Evolutionary conservation across 1,139 yeast genomes (phyloP).

Genomic region (Lodderomyces oxycetoniae): DNA sequence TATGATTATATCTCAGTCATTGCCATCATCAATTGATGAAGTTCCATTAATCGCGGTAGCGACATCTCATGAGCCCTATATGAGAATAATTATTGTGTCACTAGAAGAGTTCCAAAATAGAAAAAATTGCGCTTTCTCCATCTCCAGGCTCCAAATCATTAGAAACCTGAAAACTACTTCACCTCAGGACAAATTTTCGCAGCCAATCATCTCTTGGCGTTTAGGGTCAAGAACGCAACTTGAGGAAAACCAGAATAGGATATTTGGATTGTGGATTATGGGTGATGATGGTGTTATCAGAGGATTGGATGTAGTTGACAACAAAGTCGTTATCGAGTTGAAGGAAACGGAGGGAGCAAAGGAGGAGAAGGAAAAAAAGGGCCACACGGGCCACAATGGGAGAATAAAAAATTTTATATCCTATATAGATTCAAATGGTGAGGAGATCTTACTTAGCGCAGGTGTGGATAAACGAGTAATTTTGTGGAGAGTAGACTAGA

Average conservation of each 20-base stretch:
- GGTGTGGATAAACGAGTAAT: slow-evolving; percentile 40
- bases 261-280: slow-evolving; percentile 56
- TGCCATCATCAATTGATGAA: slow-evolving; percentile 4
- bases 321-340: slow-evolving; percentile 23
- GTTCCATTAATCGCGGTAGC: slow-evolving; percentile 47
- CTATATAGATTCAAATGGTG: slow-evolving; percentile 21
- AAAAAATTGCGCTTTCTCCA: slow-evolving; percentile 10
- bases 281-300: slow-evolving; percentile 67
- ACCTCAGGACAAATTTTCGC: slow-evolving; percentile 70
- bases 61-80: slow-evolving; percentile 73
- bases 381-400: slow-evolving; percentile 29
- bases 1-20: slow-evolving; percentile 25
- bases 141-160: slow-evolving; percentile 43
- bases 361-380: background rate
- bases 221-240: slow-evolving; percentile 12
- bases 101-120: slow-evolving; percentile 32
- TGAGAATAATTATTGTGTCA: slow-evolving; percentile 55
- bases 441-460: slow-evolving; percentile 41
- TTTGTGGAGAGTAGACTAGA: slow-evolving; percentile 12
- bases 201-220: slow-evolving; percentile 45
- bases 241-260: slow-evolving; percentile 9
- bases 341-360: slow-evolving; percentile 8
- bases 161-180: slow-evolving; percentile 57
- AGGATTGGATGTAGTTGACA: slow-evolving; percentile 45
- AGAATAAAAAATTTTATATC: slow-evolving; percentile 46